A percentile compares a stretch with the other conserved stretches of the same genome.
Evolutionary conservation across 129 eudicot species (phyloP).

Genomic region (Gnaphalium uliginosum): DNA sequence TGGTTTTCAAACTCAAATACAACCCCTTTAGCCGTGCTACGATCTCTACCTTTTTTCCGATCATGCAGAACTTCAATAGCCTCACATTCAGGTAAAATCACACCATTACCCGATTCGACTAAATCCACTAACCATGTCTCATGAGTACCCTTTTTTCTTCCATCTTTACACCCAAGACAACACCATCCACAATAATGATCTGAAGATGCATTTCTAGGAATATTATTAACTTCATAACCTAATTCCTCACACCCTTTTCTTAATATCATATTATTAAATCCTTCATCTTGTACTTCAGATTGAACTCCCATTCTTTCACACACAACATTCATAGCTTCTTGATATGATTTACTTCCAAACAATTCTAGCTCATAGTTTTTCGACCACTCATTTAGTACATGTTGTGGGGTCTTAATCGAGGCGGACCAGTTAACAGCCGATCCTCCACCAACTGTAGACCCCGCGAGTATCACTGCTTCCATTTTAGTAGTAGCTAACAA

Average conservation of each 20-base stretch:
- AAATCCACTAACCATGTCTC: constrained; percentile 75
- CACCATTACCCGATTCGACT: constrained; percentile 61
- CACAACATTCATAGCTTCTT: constrained; percentile 63
- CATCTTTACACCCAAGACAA: constrained; percentile 74
- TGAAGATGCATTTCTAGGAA: constrained; percentile 55
- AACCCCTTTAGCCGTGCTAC: constrained; percentile 53
- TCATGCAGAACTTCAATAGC: constrained; percentile 43
- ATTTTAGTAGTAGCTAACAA: constrained; percentile 50
- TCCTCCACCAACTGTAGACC: constrained; percentile 80
- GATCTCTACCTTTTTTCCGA: constrained; percentile 23
- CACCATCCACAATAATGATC: constrained; percentile 86
- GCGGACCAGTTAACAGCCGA: constrained; percentile 83
- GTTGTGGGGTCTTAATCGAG: constrained; percentile 61
- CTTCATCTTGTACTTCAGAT: constrained; percentile 47
- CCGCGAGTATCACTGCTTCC: constrained; percentile 59
- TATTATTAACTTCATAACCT: constrained; percentile 47
- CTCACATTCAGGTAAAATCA: constrained; percentile 55
- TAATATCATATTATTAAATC: constrained; percentile 59
- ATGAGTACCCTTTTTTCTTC: constrained; percentile 50
- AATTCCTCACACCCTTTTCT: constrained; percentile 71
- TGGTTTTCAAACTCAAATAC: constrained; percentile 31
- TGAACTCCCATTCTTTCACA: constrained; percentile 69
- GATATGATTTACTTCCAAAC: constrained; percentile 47
- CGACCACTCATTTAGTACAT: constrained; percentile 60
- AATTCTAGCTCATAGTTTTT: constrained; percentile 40